Evolutionary conservation across 805 yeast species (phyloP).

Genomic region (Starmerella ratchasimensis): DNA sequence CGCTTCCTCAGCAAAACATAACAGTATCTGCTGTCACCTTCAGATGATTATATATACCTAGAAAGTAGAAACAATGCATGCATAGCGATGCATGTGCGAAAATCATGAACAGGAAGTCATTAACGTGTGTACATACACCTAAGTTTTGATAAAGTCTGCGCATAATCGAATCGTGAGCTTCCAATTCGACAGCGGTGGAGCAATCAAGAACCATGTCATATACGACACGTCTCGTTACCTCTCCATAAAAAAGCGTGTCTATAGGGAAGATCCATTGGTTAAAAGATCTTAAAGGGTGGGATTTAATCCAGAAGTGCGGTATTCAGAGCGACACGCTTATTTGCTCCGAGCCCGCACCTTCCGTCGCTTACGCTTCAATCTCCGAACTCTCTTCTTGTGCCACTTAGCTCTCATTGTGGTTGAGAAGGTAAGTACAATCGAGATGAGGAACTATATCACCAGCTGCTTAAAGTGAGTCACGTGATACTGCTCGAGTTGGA

Average conservation of each 20-base stretch:
- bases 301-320: not conserved
- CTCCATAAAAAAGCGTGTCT: conserved; percentile 2
- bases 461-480: no score
- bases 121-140: conserved; percentile 5
- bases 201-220: no score
- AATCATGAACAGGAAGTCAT: conserved; percentile 2
- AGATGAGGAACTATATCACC: not conserved
- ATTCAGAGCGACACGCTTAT: conserved; percentile 19
- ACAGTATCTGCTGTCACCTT: no score
- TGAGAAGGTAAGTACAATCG: not conserved
- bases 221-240: conserved; percentile 5
- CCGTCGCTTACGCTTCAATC: conserved; percentile 99
- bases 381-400: conserved; percentile 99
- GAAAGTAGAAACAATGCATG: no score
- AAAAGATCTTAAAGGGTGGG: not conserved
- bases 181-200: no score
- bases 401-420: conserved; percentile 55
- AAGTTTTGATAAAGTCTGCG: no score
- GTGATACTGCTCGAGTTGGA: no score
- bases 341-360: conserved; percentile 98
- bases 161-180: no score
- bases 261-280: not conserved
- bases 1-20: no score
- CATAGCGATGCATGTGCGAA: not conserved
- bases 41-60: not conserved